phyloP scores from a whole-genome alignment of 192 early-diverging fungal species.

The Linnemannia elongata region DNA sequence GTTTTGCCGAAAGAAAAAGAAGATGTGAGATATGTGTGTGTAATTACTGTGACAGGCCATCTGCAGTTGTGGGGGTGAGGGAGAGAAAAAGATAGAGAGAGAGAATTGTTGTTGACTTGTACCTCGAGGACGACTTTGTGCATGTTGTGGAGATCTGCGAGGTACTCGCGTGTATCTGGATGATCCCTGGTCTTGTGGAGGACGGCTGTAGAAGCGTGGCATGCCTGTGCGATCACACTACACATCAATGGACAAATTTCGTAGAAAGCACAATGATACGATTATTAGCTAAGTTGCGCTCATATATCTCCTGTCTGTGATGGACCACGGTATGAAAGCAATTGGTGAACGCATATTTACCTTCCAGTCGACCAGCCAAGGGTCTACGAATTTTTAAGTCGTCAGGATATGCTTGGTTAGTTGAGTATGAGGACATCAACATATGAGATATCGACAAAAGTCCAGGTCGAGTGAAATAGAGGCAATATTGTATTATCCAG shows the following conservation, averaged over 20 bases:
- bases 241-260: not conserved
- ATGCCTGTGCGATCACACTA: slow-evolving; percentile 82
- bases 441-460: too few relatives aligned
- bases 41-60: not conserved
- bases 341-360: slow-evolving; percentile 47
- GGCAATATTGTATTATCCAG: not conserved
- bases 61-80: too few relatives aligned
- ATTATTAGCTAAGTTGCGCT: not conserved
- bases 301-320: not conserved
- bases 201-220: slow-evolving; percentile 77
- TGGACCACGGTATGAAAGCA: too few relatives aligned
- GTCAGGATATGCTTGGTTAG: not conserved
- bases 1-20: not conserved
- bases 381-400: slow-evolving; percentile 11
- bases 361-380: slow-evolving; percentile 79
- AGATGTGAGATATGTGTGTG: not conserved
- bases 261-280: not conserved
- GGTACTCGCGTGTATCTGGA: slow-evolving; percentile 71
- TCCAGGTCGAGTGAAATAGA: not conserved
- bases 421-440: too few relatives aligned
- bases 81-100: too few relatives aligned
- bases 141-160: slow-evolving; percentile 73
- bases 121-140: slow-evolving; percentile 84
- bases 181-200: slow-evolving; percentile 74
- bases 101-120: not conserved